Percentiles rank a stretch among this genome's conserved stretches.
Conservation (phyloP, 208 protist genomes). For the Wallacemonas rigidus region DNA sequence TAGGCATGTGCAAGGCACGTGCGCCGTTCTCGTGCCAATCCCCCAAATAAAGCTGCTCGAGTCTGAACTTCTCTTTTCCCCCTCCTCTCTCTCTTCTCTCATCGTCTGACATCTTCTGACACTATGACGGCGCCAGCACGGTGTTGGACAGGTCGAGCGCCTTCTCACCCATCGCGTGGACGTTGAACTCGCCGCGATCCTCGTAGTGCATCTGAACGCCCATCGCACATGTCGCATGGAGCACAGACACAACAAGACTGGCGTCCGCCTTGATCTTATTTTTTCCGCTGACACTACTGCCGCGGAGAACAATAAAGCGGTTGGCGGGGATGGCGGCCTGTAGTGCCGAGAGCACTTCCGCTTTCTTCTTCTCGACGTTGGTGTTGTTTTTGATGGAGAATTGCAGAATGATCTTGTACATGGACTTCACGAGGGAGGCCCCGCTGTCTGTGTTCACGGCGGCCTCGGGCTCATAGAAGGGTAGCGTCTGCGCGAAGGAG, state of each 20-base stretch:
- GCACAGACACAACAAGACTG: conserved; percentile 52
- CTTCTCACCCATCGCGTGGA: conserved; percentile 62
- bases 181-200: conserved; percentile 60
- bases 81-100: conserved; percentile 11
- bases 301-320: conserved; percentile 71
- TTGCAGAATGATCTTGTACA: conserved; percentile 56
- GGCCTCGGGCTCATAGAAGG: neutral
- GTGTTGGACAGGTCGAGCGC: conserved; percentile 56
- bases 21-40: no score
- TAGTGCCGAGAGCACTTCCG: conserved; percentile 42
- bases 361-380: conserved; percentile 67
- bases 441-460: neutral
- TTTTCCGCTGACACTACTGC: conserved; percentile 16
- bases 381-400: conserved; percentile 88
- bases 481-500: neutral
- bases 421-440: conserved; percentile 17
- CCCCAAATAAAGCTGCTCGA: neutral
- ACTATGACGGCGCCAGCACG: conserved; percentile 20
- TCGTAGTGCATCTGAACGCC: conserved; percentile 59
- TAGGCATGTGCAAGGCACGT: no score
- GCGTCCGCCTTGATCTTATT: conserved; percentile 22
- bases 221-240: conserved; percentile 80
- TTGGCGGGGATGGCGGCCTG: conserved; percentile 65
- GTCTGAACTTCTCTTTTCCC: neutral
- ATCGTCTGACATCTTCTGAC: conserved; percentile 17